Evolutionary conservation across 768 basidiomycete species (phyloP).

Genomic region (Xanthoconium purpureum): DNA sequence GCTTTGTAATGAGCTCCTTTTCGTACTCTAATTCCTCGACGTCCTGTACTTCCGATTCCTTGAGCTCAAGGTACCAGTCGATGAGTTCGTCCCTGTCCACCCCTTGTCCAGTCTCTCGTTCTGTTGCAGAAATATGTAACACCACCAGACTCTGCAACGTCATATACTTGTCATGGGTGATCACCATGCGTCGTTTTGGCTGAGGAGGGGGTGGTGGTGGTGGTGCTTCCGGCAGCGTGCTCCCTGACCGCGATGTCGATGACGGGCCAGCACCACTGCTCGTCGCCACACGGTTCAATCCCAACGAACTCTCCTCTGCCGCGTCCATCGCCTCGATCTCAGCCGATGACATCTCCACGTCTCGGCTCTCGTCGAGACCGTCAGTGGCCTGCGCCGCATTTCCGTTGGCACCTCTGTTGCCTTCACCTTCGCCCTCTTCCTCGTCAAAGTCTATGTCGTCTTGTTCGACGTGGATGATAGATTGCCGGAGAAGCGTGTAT

Average conservation of each 20-base stretch:
- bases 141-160: slow-evolving; percentile 86
- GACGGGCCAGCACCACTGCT: slow-evolving; percentile 32
- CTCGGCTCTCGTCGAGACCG: slow-evolving; percentile 50
- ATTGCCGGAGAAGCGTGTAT: slow-evolving; percentile 88
- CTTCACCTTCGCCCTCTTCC: slow-evolving; percentile 65
- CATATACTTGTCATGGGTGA: slow-evolving; percentile 95
- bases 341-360: slow-evolving; percentile 62
- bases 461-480: slow-evolving; percentile 99
- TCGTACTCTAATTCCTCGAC: slow-evolving; percentile 89
- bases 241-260: slow-evolving; percentile 31
- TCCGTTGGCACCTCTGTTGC: slow-evolving; percentile 36
- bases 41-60: slow-evolving; percentile 78
- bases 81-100: slow-evolving; percentile 89
- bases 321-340: slow-evolving; percentile 54
- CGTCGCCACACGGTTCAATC: slow-evolving; percentile 36
- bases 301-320: slow-evolving; percentile 47
- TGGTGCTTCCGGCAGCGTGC: slow-evolving; percentile 29
- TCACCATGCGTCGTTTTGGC: slow-evolving; percentile 76
- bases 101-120: slow-evolving; percentile 71
- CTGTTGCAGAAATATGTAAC: slow-evolving; percentile 72
- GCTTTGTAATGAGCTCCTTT: slow-evolving; percentile 85
- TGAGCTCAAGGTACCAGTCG: slow-evolving; percentile 93
- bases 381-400: slow-evolving; percentile 35
- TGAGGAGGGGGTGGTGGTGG: slow-evolving; percentile 41
- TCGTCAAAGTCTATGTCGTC: slow-evolving; percentile 98